phyloP scores from a whole-genome alignment of 257 asterid genomes.

The Thymus quinquecostatus region DNA sequence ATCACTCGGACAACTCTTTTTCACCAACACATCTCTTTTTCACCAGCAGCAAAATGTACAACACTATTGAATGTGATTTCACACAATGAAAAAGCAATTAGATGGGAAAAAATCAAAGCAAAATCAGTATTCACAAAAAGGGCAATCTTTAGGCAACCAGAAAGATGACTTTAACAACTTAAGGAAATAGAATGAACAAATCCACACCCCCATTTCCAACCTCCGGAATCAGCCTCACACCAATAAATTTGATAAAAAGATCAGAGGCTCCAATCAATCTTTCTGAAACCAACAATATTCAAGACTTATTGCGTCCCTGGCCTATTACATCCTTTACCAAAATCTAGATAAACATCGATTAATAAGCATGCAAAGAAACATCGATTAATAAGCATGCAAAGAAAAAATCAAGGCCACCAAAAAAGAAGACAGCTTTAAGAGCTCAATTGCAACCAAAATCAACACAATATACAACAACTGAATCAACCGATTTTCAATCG shows the following conservation, averaged over 20 bases:
- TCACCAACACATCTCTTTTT: too few species aligned
- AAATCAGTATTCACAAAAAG: neutral
- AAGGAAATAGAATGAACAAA: neutral
- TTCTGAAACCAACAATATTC: neutral
- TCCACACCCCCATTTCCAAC: neutral
- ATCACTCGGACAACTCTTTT: neutral
- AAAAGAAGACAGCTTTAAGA: neutral
- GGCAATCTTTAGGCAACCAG: neutral
- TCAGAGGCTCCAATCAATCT: neutral
- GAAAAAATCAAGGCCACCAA: too few species aligned
- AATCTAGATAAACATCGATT: too few species aligned
- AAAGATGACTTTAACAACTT: neutral
- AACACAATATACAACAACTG: neutral
- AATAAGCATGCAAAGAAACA: neutral
- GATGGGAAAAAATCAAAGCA: neutral
- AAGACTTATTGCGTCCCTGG: neutral
- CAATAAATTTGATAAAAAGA: constrained; percentile 32
- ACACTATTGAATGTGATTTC: neutral
- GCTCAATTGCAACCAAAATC: neutral
- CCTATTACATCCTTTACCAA: too few species aligned
- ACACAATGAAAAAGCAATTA: neutral
- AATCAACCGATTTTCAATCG: neutral
- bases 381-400: neutral
- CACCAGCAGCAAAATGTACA: neutral
- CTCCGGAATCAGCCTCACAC: constrained; percentile 41